phyloP scores from a whole-genome alignment of 2,329 filamentous ascomycete genomes.

The Colletotrichum tofieldiae region DNA sequence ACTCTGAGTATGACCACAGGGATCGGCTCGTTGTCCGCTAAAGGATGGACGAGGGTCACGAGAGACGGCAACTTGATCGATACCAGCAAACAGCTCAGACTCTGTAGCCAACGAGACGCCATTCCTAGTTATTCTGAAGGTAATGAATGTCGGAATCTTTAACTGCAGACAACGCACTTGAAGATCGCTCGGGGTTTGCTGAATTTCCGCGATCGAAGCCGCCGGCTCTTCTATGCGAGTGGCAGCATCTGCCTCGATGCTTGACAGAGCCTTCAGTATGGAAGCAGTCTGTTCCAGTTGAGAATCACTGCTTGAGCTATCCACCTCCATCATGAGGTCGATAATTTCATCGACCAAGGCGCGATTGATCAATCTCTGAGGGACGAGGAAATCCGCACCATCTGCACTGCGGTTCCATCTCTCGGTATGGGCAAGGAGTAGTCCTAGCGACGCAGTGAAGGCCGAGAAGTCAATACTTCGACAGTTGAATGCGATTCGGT shows the following conservation, averaged over 20 bases:
- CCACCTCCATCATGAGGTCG: constrained; percentile 52
- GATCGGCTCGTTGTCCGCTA: background rate
- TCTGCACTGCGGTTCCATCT: background rate
- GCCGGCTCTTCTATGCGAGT: no score
- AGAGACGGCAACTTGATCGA: background rate
- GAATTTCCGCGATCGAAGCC: background rate
- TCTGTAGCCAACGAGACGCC: background rate
- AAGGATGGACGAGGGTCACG: background rate
- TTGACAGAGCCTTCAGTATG: constrained; percentile 48
- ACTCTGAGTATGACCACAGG: background rate
- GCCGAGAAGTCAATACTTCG: constrained; percentile 55
- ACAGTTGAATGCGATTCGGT: constrained; percentile 49
- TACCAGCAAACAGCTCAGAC: background rate
- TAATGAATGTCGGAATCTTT: background rate
- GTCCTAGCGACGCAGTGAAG: constrained; percentile 55
- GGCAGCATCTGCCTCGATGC: constrained; percentile 17
- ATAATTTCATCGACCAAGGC: constrained; percentile 55
- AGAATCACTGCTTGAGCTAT: constrained; percentile 47
- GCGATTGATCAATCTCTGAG: constrained; percentile 57
- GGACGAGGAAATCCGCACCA: constrained; percentile 51
- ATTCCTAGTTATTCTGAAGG: background rate
- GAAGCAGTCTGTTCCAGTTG: constrained; percentile 48
- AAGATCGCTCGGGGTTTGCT: background rate
- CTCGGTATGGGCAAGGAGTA: constrained; percentile 56
- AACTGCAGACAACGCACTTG: background rate